Evolutionary conservation across 805 yeast species (phyloP).

Genomic region (Cyberlindnera japonica): DNA sequence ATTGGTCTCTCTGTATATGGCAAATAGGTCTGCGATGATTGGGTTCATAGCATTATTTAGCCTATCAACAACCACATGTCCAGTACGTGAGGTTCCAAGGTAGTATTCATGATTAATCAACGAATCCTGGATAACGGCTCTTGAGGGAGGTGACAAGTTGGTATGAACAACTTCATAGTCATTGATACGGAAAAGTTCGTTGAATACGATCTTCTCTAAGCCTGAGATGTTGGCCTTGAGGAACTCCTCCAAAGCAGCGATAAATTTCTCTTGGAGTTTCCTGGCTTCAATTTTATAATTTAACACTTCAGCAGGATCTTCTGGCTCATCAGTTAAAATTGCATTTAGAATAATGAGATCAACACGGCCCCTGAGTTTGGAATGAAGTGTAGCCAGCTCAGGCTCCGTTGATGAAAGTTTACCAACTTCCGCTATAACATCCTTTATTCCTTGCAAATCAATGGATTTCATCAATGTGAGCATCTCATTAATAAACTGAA

Average conservation of each 20-base stretch:
- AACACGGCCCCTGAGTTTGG: constrained; percentile 13
- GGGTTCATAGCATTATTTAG: constrained; percentile 45
- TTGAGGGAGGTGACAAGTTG: constrained; percentile 41
- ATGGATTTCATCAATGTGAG: constrained; percentile 15
- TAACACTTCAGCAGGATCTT: constrained; percentile 13
- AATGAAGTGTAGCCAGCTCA: constrained; percentile 13
- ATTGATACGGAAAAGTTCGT: constrained; percentile 39
- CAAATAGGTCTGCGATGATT: constrained; percentile 53
- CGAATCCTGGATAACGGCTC: constrained; percentile 39
- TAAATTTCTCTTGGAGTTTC: constrained; percentile 17
- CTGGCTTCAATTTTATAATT: constrained; percentile 24
- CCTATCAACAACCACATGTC: constrained; percentile 19
- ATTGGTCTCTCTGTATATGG: constrained; percentile 76
- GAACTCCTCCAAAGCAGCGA: constrained; percentile 17
- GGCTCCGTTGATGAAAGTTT: constrained; percentile 9
- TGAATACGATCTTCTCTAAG: constrained; percentile 27
- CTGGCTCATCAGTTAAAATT: neutral
- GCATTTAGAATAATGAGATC: neutral
- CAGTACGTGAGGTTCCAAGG: constrained; percentile 20
- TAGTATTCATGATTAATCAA: constrained; percentile 38
- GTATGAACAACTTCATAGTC: constrained; percentile 29
- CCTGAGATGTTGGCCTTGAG: constrained; percentile 14
- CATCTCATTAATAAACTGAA: constrained; percentile 25
- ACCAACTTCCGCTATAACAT: constrained; percentile 12
- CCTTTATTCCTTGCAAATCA: constrained; percentile 7